phyloP scores from a whole-genome alignment of 2,329 filamentous ascomycete genomes.

The Hypomyces perniciosus region DNA sequence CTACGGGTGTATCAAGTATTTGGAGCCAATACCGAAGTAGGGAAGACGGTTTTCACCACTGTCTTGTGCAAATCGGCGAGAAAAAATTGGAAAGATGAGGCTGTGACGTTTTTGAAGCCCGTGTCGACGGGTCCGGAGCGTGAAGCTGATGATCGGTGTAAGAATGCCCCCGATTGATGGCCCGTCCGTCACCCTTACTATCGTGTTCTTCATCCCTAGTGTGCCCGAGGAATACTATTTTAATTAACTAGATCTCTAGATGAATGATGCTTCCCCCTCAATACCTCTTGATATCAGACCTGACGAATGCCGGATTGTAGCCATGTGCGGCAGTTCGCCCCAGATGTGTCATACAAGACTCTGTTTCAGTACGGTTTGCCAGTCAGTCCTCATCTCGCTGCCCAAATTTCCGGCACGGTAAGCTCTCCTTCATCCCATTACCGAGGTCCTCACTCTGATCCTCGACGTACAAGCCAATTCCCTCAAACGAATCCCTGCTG shows the following conservation, averaged over 20 bases:
- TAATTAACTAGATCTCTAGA: background rate
- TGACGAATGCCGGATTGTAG: constrained; percentile 31
- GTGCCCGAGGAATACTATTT: no score
- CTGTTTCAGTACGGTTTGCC: constrained; percentile 68
- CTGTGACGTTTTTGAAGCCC: constrained; percentile 67
- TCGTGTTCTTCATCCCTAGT: background rate
- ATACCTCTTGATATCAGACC: background rate
- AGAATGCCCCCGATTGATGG: constrained; percentile 8
- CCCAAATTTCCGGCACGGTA: constrained; percentile 41
- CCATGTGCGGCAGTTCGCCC: constrained; percentile 56
- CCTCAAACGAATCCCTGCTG: constrained; percentile 47
- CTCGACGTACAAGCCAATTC: constrained; percentile 34
- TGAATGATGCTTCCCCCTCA: background rate
- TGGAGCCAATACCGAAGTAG: constrained; percentile 78
- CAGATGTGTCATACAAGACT: constrained; percentile 43
- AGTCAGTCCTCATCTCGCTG: constrained; percentile 73
- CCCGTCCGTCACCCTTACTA: background rate
- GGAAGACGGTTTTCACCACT: constrained; percentile 76
- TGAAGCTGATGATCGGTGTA: constrained; percentile 66
- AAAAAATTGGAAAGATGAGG: constrained; percentile 37
- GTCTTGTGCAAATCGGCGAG: constrained; percentile 60
- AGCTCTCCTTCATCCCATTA: constrained; percentile 4
- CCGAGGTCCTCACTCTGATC: constrained; percentile 6
- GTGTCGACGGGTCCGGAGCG: constrained; percentile 67
- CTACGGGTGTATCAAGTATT: constrained; percentile 70